phyloP scores from a whole-genome alignment of 345 rosid genomes.

The Eutrema heterophyllum region DNA sequence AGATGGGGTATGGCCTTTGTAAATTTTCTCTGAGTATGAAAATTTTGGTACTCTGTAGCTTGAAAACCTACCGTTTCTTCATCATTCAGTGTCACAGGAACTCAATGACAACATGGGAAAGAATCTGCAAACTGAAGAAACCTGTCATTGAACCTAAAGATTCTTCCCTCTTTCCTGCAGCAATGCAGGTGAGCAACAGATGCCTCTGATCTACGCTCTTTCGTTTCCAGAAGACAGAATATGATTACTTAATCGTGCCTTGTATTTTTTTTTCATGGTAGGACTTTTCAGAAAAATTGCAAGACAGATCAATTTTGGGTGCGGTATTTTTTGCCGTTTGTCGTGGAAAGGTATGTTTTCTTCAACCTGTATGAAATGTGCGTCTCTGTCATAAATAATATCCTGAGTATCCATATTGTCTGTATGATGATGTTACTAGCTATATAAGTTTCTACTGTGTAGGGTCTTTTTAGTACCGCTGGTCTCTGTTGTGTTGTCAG shows the following conservation, averaged over 20 bases:
- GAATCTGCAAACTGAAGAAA: slow-evolving; percentile 86
- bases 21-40: slow-evolving; percentile 14
- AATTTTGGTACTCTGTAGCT: slow-evolving; percentile 12
- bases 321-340: slow-evolving; percentile 96
- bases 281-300: slow-evolving; percentile 85
- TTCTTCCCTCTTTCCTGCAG: slow-evolving; percentile 61
- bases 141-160: slow-evolving; percentile 96
- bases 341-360: slow-evolving; percentile 82
- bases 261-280: slow-evolving; percentile 27
- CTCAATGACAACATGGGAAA: slow-evolving; percentile 85
- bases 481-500: slow-evolving; percentile 41
- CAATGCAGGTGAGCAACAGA: slow-evolving; percentile 61
- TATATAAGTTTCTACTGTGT: not conserved
- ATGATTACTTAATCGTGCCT: slow-evolving; percentile 3
- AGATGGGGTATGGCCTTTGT: slow-evolving; percentile 50
- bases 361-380: slow-evolving; percentile 1
- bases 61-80: slow-evolving; percentile 10
- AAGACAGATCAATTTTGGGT: slow-evolving; percentile 67
- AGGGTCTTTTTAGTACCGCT: slow-evolving; percentile 13
- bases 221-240: not conserved
- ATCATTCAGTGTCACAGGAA: slow-evolving; percentile 46
- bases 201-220: slow-evolving; percentile 7
- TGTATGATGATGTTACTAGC: not conserved
- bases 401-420: not conserved
- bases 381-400: not conserved